These are phyloP conservation scores for Elsinoe arachidis DNA, from an alignment of 2,329 filamentous ascomycete species.

Conservation along the genomic window DNA sequence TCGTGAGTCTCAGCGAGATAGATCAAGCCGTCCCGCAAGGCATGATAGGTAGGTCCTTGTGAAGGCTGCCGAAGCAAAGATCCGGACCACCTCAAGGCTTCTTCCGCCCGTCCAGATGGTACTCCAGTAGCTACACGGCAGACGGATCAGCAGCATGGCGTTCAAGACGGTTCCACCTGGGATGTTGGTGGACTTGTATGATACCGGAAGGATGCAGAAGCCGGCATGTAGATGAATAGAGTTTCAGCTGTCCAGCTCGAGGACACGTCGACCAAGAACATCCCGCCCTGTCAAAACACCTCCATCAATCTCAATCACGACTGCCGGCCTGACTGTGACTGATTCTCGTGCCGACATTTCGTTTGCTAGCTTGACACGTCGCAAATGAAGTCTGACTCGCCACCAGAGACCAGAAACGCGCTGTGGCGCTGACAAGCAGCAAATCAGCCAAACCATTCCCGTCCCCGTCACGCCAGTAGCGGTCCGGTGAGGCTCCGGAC, in stretches of 20 bases:
- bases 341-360: neutral
- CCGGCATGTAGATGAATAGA: neutral
- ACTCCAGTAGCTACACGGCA: neutral
- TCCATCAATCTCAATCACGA: neutral
- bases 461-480: neutral
- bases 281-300: neutral
- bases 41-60: no score
- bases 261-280: neutral
- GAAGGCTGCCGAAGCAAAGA: no score
- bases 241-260: neutral
- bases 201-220: neutral
- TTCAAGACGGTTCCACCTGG: neutral
- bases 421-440: neutral
- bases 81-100: neutral
- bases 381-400: neutral
- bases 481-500: neutral
- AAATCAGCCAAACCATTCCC: constrained; percentile 1
- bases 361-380: neutral
- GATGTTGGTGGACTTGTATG: neutral
- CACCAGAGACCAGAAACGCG: neutral
- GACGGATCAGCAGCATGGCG: neutral
- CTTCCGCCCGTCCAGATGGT: neutral
- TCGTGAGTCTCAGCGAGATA: no score
- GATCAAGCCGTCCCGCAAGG: no score
- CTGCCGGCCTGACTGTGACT: neutral